A percentile compares a stretch with the other conserved stretches of the same genome.
phyloP scores from a whole-genome alignment of 2,329 filamentous ascomycete species.

The Claviceps africana region DNA sequence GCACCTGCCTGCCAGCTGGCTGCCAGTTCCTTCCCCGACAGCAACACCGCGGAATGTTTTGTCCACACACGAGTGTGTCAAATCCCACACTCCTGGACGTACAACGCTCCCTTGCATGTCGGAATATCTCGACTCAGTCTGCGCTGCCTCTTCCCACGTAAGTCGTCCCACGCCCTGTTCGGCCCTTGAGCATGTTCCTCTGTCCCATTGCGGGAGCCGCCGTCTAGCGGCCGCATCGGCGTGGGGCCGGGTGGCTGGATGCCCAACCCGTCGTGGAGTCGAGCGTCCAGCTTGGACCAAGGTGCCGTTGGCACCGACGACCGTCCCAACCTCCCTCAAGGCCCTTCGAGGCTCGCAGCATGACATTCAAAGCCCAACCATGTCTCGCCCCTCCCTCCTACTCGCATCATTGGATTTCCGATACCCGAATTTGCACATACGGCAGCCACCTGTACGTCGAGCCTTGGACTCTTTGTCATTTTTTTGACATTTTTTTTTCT shows the following conservation, averaged over 20 bases:
- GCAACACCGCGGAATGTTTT: background rate
- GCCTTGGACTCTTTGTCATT: background rate
- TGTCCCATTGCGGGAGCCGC: background rate
- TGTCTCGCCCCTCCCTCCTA: conserved; percentile 12
- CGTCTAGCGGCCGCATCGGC: conserved; percentile 3
- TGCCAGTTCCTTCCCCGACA: background rate
- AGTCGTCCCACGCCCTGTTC: background rate
- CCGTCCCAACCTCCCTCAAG: conserved; percentile 15
- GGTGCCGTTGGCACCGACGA: background rate
- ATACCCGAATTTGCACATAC: conserved; percentile 21
- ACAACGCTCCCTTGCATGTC: background rate
- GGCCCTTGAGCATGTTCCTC: background rate
- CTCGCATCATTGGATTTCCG: conserved; percentile 24
- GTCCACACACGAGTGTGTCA: background rate
- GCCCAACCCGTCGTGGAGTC: background rate
- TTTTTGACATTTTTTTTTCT: background rate
- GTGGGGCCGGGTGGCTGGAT: conserved; percentile 7
- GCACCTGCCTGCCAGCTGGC: too few species aligned
- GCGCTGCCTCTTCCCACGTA: background rate
- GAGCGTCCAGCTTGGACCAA: conserved; percentile 1
- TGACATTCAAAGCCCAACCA: conserved; percentile 17
- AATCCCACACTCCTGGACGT: background rate
- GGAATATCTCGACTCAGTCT: background rate
- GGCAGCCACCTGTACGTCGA: conserved; percentile 23
- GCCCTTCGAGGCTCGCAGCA: too few species aligned